Base-by-base conservation (phyloP, 352 stramenopile genomes). In the Phytophthora vignae region DNA sequence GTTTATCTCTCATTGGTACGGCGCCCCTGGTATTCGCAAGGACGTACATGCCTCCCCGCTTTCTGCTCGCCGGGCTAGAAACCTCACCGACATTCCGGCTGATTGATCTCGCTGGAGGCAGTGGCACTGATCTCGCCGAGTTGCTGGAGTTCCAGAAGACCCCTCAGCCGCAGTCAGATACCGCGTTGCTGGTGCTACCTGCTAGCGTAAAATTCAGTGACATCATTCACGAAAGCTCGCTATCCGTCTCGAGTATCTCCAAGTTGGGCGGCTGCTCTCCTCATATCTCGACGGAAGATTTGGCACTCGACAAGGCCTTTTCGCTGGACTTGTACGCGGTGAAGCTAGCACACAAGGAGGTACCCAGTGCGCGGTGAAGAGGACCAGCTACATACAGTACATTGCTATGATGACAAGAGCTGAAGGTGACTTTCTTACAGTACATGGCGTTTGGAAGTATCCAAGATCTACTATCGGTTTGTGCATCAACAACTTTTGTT, bases 21-120 rank as follows among this genome's bases (percentile, higher is more conserved):
- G 63, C 77, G 4, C 79, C 79, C 17, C 46, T 95, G 11, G 58
- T 95, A 12, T 93, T 93, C 69, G 86, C 79, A 57, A 91, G 84
- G 69, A 93, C 83, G 11, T 95, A 95, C 70, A 95, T 95, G 86
- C 88, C 88, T 1, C 88, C 88, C 25, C 88, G 88, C 11, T 95
- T 93, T 61, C 72, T 88, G n/a, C 75, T 92, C n/a, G 60, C 75
- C 8, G 77, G 76, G 2, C 61, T 81, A 48, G 11, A 17, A 17
- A 11, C 38, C 1, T 59, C 12, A 4, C 46, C 65, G 21, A n/a
- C 59, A 15, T 87, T 93, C 49, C 67, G 79, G 10, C 42, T 93
- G 27, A 60, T 90, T 17, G 85, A 93, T 73, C 64, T 91, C 0
- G 83, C 80, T 29, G 83, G 85, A 29, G 77, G 67, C 29, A 60